Percentiles rank a stretch among this genome's conserved stretches.
Conservation (phyloP, 768 basidiomycete species). For the Leucocoprinus birnbaumii region DNA sequence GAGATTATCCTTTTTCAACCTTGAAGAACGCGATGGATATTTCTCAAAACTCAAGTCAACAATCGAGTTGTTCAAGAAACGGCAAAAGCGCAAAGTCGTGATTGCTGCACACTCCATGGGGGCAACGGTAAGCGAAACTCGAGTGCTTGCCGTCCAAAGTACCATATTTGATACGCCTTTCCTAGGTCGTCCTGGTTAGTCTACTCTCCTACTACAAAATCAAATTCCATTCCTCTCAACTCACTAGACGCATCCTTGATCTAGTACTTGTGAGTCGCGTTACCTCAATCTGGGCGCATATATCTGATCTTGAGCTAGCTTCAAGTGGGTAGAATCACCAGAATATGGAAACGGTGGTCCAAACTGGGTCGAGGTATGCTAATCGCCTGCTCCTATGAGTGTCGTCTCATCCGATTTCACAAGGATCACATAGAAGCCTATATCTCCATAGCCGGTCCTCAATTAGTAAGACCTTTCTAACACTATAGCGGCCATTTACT, state of each 20-base stretch:
- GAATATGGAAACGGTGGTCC: conserved; percentile 78
- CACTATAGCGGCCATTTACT: neutral
- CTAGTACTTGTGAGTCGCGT: conserved; percentile 78
- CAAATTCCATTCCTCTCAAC: neutral
- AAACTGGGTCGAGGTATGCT: conserved; percentile 84
- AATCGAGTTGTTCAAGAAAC: conserved; percentile 79
- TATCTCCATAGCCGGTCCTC: conserved; percentile 82
- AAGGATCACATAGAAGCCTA: conserved; percentile 85
- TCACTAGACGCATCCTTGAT: conserved; percentile 5
- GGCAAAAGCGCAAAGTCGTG: conserved; percentile 77
- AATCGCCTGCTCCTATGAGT: neutral
- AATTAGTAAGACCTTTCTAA: conserved; percentile 52
- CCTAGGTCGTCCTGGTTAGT: conserved; percentile 51
- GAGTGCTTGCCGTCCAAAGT: neutral
- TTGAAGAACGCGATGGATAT: conserved; percentile 89
- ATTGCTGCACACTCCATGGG: conserved; percentile 89
- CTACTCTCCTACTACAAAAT: neutral
- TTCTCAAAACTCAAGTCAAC: conserved; percentile 79
- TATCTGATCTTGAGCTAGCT: conserved; percentile 37
- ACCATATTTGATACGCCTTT: neutral
- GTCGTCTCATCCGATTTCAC: conserved; percentile 6
- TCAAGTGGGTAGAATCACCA: conserved; percentile 96
- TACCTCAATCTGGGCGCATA: neutral
- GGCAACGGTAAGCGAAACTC: conserved; percentile 50
- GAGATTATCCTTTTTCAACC: conserved; percentile 84